Evolutionary conservation across 2,329 filamentous ascomycete species (phyloP).

Genomic region (Neofusicoccum laricinum): DNA sequence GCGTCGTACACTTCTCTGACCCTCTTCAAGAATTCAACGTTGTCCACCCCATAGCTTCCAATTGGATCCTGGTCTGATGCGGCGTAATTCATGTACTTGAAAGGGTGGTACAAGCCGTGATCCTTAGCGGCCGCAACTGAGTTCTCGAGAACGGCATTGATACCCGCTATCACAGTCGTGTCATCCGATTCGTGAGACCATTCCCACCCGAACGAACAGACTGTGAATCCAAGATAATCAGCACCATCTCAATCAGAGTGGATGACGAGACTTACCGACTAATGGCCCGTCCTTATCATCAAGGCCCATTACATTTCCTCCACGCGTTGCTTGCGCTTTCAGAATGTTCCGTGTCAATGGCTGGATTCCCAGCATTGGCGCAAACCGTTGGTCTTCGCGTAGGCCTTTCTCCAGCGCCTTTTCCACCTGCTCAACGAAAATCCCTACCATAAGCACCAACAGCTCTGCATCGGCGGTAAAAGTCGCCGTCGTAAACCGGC

Average conservation of each 20-base stretch:
- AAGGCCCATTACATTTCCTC: neutral
- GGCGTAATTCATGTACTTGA: constrained; percentile 23
- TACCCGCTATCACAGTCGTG: neutral
- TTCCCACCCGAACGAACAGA: neutral
- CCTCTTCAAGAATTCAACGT: constrained; percentile 15
- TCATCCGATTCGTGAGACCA: neutral
- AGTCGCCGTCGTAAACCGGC: neutral
- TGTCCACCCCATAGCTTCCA: constrained; percentile 21
- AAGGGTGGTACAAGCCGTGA: neutral
- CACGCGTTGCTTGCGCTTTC: neutral
- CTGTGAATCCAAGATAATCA: too few relatives aligned
- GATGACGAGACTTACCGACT: neutral
- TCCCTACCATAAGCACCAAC: neutral
- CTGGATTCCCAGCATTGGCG: too few relatives aligned
- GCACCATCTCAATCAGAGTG: neutral
- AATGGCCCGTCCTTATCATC: neutral
- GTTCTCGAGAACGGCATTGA: neutral
- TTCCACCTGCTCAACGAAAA: neutral
- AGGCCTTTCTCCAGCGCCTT: too few relatives aligned
- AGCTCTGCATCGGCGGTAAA: neutral
- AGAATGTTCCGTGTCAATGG: neutral
- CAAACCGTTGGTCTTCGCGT: too few relatives aligned
- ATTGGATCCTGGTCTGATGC: constrained; percentile 19
- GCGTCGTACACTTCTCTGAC: constrained; percentile 21
- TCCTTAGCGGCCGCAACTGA: neutral